Evolutionary conservation across 2,329 filamentous ascomycete species (phyloP).

Genomic region (Colletotrichum shisoi): DNA sequence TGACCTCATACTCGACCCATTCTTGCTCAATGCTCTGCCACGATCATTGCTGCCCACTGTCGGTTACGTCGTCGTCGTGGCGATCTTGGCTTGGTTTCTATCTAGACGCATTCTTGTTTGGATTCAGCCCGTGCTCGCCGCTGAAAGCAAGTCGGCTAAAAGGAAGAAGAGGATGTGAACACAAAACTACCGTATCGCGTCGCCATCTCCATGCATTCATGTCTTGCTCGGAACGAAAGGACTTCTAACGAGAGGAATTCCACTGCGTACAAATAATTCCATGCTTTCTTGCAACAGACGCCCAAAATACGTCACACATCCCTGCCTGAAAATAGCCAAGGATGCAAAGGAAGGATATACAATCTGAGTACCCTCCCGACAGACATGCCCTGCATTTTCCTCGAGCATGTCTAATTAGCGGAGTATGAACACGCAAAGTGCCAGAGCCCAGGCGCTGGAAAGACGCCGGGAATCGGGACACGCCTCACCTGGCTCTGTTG

Average conservation of each 20-base stretch:
- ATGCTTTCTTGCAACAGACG: conserved; percentile 3
- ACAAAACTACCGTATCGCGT: conserved; percentile 19
- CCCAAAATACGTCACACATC: background rate
- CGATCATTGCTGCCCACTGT: conserved; percentile 77
- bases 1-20: conserved; percentile 88
- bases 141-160: conserved; percentile 44
- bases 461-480: background rate
- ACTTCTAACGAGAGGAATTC: conserved; percentile 30
- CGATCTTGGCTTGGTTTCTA: conserved; percentile 57
- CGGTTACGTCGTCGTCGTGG: conserved; percentile 71
- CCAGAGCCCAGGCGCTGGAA: background rate
- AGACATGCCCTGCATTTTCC: conserved; percentile 1
- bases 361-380: conserved; percentile 5
- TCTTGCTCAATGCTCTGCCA: conserved; percentile 79
- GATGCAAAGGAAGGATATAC: conserved; percentile 8
- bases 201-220: conserved; percentile 27
- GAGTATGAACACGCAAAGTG: background rate
- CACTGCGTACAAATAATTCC: conserved; percentile 23
- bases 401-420: conserved; percentile 1
- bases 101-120: conserved; percentile 49
- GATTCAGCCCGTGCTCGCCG: conserved; percentile 45
- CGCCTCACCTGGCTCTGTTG: background rate
- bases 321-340: conserved; percentile 10
- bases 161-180: conserved; percentile 50
- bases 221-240: conserved; percentile 26